Conservation (phyloP, 2,329 filamentous ascomycete species). For the Trichoderma aggressivum region DNA sequence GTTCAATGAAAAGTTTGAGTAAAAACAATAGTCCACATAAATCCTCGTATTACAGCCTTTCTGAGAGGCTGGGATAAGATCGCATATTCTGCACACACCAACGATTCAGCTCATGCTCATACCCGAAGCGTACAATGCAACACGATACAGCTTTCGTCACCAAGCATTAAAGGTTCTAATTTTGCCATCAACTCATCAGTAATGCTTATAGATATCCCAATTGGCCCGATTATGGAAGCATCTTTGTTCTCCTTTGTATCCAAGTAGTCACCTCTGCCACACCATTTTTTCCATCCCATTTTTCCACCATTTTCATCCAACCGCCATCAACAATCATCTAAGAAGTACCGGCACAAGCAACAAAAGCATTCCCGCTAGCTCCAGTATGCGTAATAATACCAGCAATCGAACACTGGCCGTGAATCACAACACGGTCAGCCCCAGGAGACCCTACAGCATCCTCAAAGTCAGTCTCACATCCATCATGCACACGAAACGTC, state of each 20-base stretch:
- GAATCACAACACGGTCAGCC: constrained; percentile 62
- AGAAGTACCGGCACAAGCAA: constrained; percentile 45
- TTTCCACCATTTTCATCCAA: not conserved
- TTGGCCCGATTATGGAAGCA: fast-evolving
- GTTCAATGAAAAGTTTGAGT: not conserved
- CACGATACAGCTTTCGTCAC: not conserved
- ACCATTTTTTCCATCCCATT: not conserved
- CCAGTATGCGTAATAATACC: constrained; percentile 69
- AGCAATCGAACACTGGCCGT: constrained; percentile 51
- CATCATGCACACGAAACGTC: too few species aligned
- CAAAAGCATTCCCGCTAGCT: constrained; percentile 64
- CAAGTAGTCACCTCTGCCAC: not conserved
- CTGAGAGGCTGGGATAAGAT: not conserved
- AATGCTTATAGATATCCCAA: not conserved
- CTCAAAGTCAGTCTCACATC: not conserved
- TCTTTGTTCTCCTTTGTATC: not conserved
- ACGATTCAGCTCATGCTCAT: not conserved
- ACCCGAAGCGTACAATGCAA: not conserved
- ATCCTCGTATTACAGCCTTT: not conserved
- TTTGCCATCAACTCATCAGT: not conserved
- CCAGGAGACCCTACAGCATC: constrained; percentile 45
- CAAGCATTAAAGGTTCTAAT: fast-evolving
- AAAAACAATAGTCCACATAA: not conserved
- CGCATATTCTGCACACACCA: not conserved
- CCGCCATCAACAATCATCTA: not conserved